phyloP scores from a whole-genome alignment of 495 filamentous ascomycete genomes.

The Thermothielavioides terrestris region DNA sequence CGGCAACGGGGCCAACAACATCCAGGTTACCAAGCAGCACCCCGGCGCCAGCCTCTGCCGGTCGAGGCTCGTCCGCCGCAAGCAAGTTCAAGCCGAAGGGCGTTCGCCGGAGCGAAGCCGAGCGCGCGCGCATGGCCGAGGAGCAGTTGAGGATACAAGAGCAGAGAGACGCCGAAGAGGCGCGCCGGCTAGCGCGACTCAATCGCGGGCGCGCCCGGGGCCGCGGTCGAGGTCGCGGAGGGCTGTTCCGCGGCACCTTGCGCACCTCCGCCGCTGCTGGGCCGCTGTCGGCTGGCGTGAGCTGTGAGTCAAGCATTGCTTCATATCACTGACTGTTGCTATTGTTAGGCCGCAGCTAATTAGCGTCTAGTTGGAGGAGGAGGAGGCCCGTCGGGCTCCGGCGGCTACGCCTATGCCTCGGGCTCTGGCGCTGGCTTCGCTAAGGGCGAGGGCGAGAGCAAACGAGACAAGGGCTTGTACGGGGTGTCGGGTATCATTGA shows the following conservation, averaged over 20 bases:
- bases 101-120: constrained; percentile 33
- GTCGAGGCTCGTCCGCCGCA: constrained; percentile 5
- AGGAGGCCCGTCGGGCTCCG: constrained; percentile 23
- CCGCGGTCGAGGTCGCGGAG: constrained; percentile 33
- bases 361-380: constrained; percentile 12
- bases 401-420: constrained; percentile 25
- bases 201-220: constrained; percentile 27
- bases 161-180: constrained; percentile 27
- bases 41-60: background rate
- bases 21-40: constrained; percentile 1
- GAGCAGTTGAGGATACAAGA: constrained; percentile 27
- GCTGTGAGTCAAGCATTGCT: constrained; percentile 18
- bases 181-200: constrained; percentile 11
- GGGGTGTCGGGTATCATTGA: constrained; percentile 23
- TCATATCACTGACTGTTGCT: background rate
- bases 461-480: background rate
- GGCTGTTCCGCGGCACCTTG: constrained; percentile 21
- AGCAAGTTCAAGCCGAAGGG: constrained; percentile 37
- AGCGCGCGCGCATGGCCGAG: constrained; percentile 33
- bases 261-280: constrained; percentile 27
- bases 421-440: constrained; percentile 24
- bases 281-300: constrained; percentile 29
- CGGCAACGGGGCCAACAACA: background rate
- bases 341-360: background rate
- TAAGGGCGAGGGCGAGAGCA: constrained; percentile 7